Percentiles rank a stretch among this genome's conserved stretches.
These are phyloP conservation scores for Ophiostoma sp. DNA, from an alignment of 2,329 filamentous ascomycete genomes.

Conservation along the genomic window DNA sequence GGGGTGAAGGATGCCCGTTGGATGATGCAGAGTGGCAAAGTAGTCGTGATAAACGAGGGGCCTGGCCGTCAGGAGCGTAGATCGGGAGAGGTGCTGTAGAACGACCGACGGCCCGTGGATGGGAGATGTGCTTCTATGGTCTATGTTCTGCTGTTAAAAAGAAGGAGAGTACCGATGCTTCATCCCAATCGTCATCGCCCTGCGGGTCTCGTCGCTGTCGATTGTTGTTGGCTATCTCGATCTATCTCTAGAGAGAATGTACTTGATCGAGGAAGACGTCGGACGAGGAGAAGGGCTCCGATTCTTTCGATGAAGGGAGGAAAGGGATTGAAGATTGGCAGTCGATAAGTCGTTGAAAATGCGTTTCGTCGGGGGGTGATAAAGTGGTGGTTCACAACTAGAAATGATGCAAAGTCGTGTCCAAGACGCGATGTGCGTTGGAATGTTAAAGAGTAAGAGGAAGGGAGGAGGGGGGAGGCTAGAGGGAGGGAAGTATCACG, in stretches of 20 bases:
- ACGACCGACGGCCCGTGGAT: background rate
- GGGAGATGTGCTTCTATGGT: background rate
- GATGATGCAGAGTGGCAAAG: background rate
- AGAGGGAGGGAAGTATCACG: slow-evolving; percentile 10
- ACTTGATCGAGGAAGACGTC: background rate
- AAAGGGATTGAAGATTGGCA: background rate
- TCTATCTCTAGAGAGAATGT: background rate
- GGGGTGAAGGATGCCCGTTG: background rate
- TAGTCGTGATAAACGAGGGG: background rate
- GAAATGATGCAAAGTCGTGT: background rate
- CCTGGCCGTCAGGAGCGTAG: background rate
- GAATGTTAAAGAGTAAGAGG: background rate
- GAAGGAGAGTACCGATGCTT: background rate
- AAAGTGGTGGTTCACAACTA: background rate
- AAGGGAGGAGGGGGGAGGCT: background rate
- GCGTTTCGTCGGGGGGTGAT: background rate
- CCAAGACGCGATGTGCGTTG: background rate
- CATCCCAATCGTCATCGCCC: slow-evolving; percentile 19
- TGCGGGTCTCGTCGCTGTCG: background rate
- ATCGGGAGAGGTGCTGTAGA: background rate
- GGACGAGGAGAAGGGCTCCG: background rate
- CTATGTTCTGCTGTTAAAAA: background rate
- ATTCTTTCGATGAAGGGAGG: background rate
- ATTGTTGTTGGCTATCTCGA: background rate
- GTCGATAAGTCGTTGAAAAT: background rate